Percentiles rank a stretch among this genome's conserved stretches.
phyloP scores from a whole-genome alignment of 768 basidiomycete genomes.

The Boletus vermiculosoides region DNA sequence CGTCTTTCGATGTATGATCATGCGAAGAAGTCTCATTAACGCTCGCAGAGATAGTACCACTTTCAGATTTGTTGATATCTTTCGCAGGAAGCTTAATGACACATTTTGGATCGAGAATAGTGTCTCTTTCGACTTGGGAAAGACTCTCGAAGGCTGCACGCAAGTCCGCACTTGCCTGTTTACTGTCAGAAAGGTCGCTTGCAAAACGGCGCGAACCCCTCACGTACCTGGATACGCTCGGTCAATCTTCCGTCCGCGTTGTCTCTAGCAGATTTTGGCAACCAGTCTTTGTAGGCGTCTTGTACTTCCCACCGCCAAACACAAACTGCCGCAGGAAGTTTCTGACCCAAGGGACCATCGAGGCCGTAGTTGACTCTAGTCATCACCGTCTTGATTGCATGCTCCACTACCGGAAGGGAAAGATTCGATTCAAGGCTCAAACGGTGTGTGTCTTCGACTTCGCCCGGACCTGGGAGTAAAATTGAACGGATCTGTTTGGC shows the following conservation, averaged over 20 bases:
- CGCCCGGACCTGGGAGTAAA: conserved; percentile 63
- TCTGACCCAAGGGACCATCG: conserved; percentile 48
- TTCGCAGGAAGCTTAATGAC: conserved; percentile 34
- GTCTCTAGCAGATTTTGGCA: conserved; percentile 64
- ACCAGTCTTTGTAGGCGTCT: conserved; percentile 52
- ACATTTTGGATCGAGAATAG: conserved; percentile 54
- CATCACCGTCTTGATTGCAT: conserved; percentile 60
- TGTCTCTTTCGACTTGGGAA: conserved; percentile 53
- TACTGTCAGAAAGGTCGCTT: conserved; percentile 1
- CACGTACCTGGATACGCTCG: conserved; percentile 64
- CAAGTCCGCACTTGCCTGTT: conserved; percentile 60
- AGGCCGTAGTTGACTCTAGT: conserved; percentile 81
- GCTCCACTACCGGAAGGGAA: conserved; percentile 52
- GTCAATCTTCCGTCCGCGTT: conserved; percentile 57
- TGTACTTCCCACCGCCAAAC: conserved; percentile 89
- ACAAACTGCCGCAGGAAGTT: conserved; percentile 59
- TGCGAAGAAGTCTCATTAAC: neutral
- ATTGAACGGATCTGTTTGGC: conserved; percentile 68
- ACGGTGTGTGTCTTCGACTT: conserved; percentile 42
- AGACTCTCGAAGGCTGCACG: conserved; percentile 54
- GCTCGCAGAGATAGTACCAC: conserved; percentile 1
- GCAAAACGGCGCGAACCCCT: neutral
- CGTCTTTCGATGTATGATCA: conserved; percentile 31
- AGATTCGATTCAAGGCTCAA: conserved; percentile 40
- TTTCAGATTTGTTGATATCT: conserved; percentile 29